Percentiles rank a stretch among this genome's conserved stretches.
phyloP scores from a whole-genome alignment of 306 rosid genomes.

The Boehmeria nivea region DNA sequence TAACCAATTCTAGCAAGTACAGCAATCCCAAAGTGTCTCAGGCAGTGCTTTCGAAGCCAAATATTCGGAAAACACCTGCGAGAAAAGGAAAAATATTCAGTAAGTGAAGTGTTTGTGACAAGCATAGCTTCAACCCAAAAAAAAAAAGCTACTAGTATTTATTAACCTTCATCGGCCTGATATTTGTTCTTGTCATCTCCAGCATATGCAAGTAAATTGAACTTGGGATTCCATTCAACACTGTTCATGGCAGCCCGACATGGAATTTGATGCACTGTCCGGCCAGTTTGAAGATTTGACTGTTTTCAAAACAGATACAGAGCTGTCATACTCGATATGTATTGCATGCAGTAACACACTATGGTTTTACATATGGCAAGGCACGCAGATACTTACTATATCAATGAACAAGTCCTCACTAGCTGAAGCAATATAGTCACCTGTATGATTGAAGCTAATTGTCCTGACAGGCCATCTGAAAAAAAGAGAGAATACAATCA shows the following conservation, averaged over 20 bases:
- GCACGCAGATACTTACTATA: constrained; percentile 53
- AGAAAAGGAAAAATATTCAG: background rate
- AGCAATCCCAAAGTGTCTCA: background rate
- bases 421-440: constrained; percentile 84
- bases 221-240: constrained; percentile 96
- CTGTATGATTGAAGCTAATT: constrained; percentile 82
- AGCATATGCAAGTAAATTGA: constrained; percentile 85
- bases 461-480: constrained; percentile 95
- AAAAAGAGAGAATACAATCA: constrained; percentile 15
- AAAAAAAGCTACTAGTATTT: background rate
- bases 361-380: background rate
- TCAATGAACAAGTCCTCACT: constrained; percentile 91
- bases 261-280: constrained; percentile 83
- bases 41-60: background rate
- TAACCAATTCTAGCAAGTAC: too few relatives aligned
- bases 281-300: constrained; percentile 76
- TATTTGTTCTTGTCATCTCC: constrained; percentile 97
- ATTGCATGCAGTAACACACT: background rate
- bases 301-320: constrained; percentile 29
- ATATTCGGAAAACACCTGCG: background rate
- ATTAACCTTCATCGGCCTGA: constrained; percentile 89
- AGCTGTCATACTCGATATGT: background rate
- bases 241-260: constrained; percentile 98
- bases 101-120: background rate
- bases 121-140: background rate